These are phyloP conservation scores for Artemisia tridentata DNA, from an alignment of 129 eudicot genomes.

Conservation along the genomic window DNA sequence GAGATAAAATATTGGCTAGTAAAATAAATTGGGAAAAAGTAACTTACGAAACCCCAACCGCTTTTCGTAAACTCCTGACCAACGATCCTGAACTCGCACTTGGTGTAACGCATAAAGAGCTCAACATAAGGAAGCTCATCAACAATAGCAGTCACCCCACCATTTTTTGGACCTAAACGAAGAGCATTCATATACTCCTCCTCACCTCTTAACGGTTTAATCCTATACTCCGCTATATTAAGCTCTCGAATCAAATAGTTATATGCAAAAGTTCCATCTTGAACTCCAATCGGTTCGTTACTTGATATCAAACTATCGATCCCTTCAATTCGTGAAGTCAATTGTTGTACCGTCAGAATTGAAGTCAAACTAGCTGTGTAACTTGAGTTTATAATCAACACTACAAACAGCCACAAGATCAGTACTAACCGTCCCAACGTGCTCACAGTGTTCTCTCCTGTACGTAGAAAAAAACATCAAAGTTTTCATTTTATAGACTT, in stretches of 20 bases:
- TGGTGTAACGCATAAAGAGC: conserved; percentile 61
- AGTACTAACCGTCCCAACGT: conserved; percentile 78
- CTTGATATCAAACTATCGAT: conserved; percentile 64
- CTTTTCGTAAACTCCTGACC: conserved; percentile 83
- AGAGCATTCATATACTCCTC: conserved; percentile 57
- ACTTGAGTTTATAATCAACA: conserved; percentile 79
- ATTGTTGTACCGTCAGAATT: conserved; percentile 80
- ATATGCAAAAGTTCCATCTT: conserved; percentile 79
- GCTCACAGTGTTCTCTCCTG: conserved; percentile 91
- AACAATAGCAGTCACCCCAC: conserved; percentile 83
- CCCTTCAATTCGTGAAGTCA: conserved; percentile 65
- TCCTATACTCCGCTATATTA: conserved; percentile 52
- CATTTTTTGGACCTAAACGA: conserved; percentile 54
- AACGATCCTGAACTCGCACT: conserved; percentile 59
- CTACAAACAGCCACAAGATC: conserved; percentile 80
- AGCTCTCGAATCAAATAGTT: conserved; percentile 61
- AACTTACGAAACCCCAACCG: conserved; percentile 96
- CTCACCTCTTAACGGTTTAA: conserved; percentile 53
- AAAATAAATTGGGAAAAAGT: neutral
- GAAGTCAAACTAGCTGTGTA: conserved; percentile 95
- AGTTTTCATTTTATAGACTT: neutral
- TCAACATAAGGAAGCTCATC: conserved; percentile 87
- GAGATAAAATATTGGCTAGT: neutral
- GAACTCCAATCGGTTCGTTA: conserved; percentile 71
- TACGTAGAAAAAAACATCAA: neutral